phyloP scores from a whole-genome alignment of 768 basidiomycete genomes.

The Mycena venus region DNA sequence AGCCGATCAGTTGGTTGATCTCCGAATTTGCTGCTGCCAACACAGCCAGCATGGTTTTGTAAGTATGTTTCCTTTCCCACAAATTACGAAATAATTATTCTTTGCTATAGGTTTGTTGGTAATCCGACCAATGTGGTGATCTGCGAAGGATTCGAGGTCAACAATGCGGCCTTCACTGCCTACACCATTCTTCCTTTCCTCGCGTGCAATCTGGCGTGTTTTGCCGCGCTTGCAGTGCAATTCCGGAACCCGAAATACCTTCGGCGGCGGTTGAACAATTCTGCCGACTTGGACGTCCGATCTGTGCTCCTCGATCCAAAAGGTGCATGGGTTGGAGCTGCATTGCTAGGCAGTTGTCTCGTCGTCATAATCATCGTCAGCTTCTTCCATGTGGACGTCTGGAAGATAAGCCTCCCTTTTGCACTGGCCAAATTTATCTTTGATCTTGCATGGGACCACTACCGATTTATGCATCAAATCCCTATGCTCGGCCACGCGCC shows the following conservation, averaged over 20 bases:
- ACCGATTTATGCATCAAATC: constrained; percentile 51
- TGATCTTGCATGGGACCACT: constrained; percentile 74
- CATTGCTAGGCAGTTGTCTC: constrained; percentile 76
- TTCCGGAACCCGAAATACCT: constrained; percentile 70
- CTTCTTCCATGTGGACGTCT: constrained; percentile 83
- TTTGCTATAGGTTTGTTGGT: constrained; percentile 68
- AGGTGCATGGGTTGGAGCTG: constrained; percentile 81
- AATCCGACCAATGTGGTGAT: constrained; percentile 97
- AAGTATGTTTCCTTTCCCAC: neutral
- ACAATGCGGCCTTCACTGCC: constrained; percentile 83
- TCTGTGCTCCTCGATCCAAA: constrained; percentile 78
- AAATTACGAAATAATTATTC: neutral
- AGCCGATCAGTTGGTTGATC: constrained; percentile 78
- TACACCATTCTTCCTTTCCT: constrained; percentile 89
- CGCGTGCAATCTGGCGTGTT: constrained; percentile 73
- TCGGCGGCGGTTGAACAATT: constrained; percentile 56
- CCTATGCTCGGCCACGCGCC: constrained; percentile 37
- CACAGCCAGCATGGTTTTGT: constrained; percentile 76
- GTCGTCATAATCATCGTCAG: constrained; percentile 82
- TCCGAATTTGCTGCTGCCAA: constrained; percentile 86
- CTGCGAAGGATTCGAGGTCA: constrained; percentile 86
- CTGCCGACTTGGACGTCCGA: constrained; percentile 61
- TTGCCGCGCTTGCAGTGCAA: constrained; percentile 68
- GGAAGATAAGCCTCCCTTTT: constrained; percentile 88
- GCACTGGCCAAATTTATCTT: constrained; percentile 78